Conservation (phyloP, 352 stramenopile genomes). For the Phytophthora melonis region DNA sequence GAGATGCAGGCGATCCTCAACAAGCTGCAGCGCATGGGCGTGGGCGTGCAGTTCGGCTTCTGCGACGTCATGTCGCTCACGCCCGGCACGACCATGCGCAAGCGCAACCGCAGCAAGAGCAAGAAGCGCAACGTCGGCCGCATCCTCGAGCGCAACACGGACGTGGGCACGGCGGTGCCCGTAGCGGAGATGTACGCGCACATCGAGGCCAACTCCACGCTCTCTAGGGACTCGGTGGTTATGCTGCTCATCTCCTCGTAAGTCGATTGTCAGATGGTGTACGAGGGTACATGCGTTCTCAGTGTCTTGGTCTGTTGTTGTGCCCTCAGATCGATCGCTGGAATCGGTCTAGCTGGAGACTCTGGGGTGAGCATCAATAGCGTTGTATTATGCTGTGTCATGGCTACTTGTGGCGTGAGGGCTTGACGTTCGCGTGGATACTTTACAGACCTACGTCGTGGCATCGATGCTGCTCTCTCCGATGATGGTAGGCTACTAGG, state of each 20-base stretch:
- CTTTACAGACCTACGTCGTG: conserved; percentile 79
- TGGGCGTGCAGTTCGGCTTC: conserved; percentile 88
- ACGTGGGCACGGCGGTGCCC: conserved; percentile 82
- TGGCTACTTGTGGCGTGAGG: background rate
- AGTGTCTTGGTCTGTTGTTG: conserved; percentile 8
- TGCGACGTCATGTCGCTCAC: conserved; percentile 92
- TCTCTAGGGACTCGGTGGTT: conserved; percentile 83
- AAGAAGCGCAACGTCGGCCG: conserved; percentile 72
- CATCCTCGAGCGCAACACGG: conserved; percentile 81
- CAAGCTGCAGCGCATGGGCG: conserved; percentile 80
- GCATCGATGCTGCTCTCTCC: conserved; percentile 90
- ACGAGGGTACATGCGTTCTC: background rate
- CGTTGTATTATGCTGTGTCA: background rate
- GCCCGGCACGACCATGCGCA: conserved; percentile 80
- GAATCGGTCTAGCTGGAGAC: conserved; percentile 82
- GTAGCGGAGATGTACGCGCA: conserved; percentile 91
- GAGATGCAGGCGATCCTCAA: conserved; percentile 89
- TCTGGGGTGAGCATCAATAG: conserved; percentile 51
- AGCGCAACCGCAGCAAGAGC: conserved; percentile 51
- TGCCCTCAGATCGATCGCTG: conserved; percentile 68
- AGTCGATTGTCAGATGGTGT: background rate
- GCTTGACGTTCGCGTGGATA: conserved; percentile 8
- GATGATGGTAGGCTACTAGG: conserved; percentile 68
- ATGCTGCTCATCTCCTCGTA: conserved; percentile 92
- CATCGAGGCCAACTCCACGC: conserved; percentile 84